Conservation (phyloP, 2,329 filamentous ascomycete genomes). For the Simplicillium aogashimaense region DNA sequence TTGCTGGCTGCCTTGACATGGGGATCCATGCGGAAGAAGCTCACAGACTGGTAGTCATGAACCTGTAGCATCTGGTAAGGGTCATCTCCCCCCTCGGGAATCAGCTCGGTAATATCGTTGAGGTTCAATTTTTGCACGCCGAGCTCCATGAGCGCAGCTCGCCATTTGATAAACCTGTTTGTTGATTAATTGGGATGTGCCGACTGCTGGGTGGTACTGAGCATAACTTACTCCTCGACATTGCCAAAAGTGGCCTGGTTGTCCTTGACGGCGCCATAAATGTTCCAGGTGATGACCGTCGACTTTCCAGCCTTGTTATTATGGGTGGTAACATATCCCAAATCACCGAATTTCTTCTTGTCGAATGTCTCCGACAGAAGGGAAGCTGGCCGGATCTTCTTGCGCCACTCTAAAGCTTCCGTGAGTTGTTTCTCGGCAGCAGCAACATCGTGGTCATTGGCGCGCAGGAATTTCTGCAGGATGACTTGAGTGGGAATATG, state of each 20-base stretch:
- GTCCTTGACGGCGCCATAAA: slow-evolving; percentile 81
- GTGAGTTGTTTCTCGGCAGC: slow-evolving; percentile 70
- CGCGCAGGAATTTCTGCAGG: slow-evolving; percentile 87
- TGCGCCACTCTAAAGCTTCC: slow-evolving; percentile 75
- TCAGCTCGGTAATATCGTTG: slow-evolving; percentile 54
- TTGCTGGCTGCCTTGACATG: slow-evolving; percentile 65
- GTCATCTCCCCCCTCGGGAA: slow-evolving; percentile 65
- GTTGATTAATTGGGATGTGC: no score
- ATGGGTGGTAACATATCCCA: slow-evolving; percentile 77
- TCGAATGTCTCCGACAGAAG: slow-evolving; percentile 56
- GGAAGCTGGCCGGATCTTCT: slow-evolving; percentile 60
- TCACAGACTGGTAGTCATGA: slow-evolving; percentile 84
- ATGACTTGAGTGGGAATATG: slow-evolving; percentile 73
- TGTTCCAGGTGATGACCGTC: slow-evolving; percentile 76
- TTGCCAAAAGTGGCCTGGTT: slow-evolving; percentile 77
- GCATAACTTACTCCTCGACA: slow-evolving; percentile 57
- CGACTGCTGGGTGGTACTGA: no score
- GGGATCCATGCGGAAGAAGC: slow-evolving; percentile 74
- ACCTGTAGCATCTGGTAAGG: slow-evolving; percentile 88
- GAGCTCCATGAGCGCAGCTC: slow-evolving; percentile 82
- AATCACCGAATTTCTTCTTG: slow-evolving; percentile 59
- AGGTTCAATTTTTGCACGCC: slow-evolving; percentile 68
- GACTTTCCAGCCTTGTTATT: slow-evolving; percentile 45
- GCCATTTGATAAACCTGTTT: slow-evolving; percentile 76
- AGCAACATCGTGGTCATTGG: slow-evolving; percentile 67